Base-by-base conservation (phyloP, 2,329 filamentous ascomycete species). In the Talaromyces atroroseus region DNA sequence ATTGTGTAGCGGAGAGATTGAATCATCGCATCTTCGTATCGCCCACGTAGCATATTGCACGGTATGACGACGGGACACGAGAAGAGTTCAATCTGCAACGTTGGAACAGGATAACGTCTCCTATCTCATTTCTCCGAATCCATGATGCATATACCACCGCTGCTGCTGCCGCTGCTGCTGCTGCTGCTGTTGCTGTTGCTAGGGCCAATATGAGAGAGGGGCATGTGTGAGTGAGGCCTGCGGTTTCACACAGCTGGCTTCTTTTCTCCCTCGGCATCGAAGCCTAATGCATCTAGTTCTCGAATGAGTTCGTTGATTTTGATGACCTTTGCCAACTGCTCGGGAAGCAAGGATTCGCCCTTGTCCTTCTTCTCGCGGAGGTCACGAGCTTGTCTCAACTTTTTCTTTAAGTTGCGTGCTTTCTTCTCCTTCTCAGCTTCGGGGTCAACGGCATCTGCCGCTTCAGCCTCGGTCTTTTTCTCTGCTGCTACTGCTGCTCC, bases 321-420 rank as follows among this genome's bases (percentile, higher is more conserved):
- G 71, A 96, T 95, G 55, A 99, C 90, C 77, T 99, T 99, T 64
- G 92, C 91, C 61, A 97, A 87, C 76, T 99, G 94, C 76, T 99
- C 94, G 0, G 92, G 92, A 24, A 97, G 79, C 59, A 99, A 75
- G 4, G 83, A 80, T 68, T 90, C 88, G 20, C 94, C 94, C 56
- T 85, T 86, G 23, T 95, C 89, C 73, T 95, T 95, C 80, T 96
- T 96, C 66, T 86, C 87, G 69, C 90, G 88, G 54, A 99, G 79
- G 2, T 97, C 94, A 64, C 86, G 88, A 3, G 94, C 92, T 71
- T 99, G 94, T 66, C 92, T 89, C 59, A 99, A 78, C 75, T 97
- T 99, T 80, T 99, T 99, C 71, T 87, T 89, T 46, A 97, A 76
- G 66, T 90, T 95, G 61, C 92, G 85, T 0, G 88, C 92, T 72